Evolutionary conservation across 148 eudicot species (phyloP), one percentile per base, ranked within the genome.

Genomic region (Pouteria glomerata): DNA sequence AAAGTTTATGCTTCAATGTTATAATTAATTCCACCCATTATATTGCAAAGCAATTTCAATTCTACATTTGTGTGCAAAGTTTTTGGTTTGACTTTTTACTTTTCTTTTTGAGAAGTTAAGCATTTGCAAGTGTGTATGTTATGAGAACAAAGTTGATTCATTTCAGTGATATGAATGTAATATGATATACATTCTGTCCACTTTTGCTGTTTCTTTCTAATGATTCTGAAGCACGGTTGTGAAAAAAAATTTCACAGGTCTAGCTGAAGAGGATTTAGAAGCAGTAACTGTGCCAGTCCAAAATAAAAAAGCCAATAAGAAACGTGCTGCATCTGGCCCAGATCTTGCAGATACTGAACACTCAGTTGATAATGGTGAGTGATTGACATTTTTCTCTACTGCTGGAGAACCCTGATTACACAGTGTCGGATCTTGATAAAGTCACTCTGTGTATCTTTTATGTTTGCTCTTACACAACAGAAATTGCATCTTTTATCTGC

Each of bases 311-410:
- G 48, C 74, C 27, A 80, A 76, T 18, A 86, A 80, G 65, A 87
- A 84, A 78, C 77, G 88, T 44, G 68, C 78, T 30, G 73, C 75
- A 56, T 67, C 85, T 75, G 87, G 84, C 55, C 64, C 63, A 63
- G 82, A 82, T 66, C 68, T 73, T 44, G 73, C 44, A 58, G 55
- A 59, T 63, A 31, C 76, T 5, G 71, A 76, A 11, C 57, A 63
- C 41, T 10, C 42, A 50, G 65, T 19, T 34, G 58, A 24, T 55
- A 37, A 19, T 52, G 79, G 83, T 80, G 66, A 34, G 55, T 57
- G 1, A 6, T 27, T 3, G 66, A 23, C 65, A 24, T 53, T 47
- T 62, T 60, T 68, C 34, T 35, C 15, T 16, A 39, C 21, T 37
- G 47, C 55, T 64, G 50, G 10, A 30, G 37, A 58, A 13, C 63